phyloP scores from a whole-genome alignment of 352 stramenopile species.

The Pythium volutum region DNA sequence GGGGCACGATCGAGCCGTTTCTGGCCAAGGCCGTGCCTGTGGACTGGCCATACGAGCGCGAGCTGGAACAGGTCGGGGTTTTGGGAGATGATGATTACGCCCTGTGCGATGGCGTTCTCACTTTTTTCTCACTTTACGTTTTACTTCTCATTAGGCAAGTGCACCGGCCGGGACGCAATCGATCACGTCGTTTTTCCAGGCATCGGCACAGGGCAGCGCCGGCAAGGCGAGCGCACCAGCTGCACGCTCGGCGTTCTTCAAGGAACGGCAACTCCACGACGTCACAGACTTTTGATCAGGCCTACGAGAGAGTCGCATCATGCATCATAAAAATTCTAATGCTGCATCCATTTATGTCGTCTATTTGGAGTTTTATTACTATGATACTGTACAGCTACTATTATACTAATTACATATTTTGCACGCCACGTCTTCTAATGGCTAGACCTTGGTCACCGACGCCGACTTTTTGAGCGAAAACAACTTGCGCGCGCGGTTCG shows the following conservation, averaged over 20 bases:
- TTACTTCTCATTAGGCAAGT: slow-evolving; percentile 32
- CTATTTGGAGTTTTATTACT: neutral
- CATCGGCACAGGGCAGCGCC: slow-evolving; percentile 21
- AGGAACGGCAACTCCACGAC: slow-evolving; percentile 49
- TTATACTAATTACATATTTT: neutral
- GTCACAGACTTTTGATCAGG: slow-evolving; percentile 68
- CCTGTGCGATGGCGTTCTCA: neutral
- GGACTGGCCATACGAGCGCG: slow-evolving; percentile 33
- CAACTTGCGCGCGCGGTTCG: slow-evolving; percentile 15
- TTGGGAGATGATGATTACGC: neutral
- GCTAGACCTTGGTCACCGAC: slow-evolving; percentile 8
- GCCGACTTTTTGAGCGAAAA: slow-evolving; percentile 18
- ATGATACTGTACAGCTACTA: neutral
- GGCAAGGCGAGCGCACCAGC: slow-evolving; percentile 19
- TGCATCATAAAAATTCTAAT: no score
- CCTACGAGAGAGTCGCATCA: no score
- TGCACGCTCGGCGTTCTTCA: slow-evolving; percentile 50
- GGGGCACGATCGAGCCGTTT: slow-evolving; percentile 57
- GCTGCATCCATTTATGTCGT: no score
- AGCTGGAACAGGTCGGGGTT: slow-evolving; percentile 28
- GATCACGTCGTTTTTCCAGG: slow-evolving; percentile 75
- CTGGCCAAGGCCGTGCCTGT: slow-evolving; percentile 28
- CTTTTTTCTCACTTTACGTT: neutral
- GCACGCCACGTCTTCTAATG: no score
- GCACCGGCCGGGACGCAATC: slow-evolving; percentile 64